Evolutionary conservation across 768 basidiomycete genomes (phyloP), one percentile per base, ranked within the genome.

Genomic region (Macrocybe gigantea): DNA sequence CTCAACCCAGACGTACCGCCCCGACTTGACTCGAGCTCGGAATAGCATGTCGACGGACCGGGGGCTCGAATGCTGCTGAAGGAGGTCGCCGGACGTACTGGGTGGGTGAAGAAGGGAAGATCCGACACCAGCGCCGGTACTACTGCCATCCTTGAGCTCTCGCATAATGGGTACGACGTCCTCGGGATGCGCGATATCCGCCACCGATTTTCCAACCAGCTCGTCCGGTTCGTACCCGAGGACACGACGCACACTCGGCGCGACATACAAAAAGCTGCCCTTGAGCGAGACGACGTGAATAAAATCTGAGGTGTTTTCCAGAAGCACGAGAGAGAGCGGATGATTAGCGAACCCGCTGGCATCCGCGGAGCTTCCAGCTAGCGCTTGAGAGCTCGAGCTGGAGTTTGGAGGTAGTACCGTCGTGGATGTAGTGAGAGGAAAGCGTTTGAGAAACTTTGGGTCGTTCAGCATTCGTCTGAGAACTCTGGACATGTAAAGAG

Each of bases 101-200:
- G 33, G 2, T 4, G 14, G 22, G 14, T 34, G 12, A 8, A 14
- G 40, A 12, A 29, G 14, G 38, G 41, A 36, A 32, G 33, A 30
- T 44, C 35, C 12, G n/a, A 13, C 31, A 43, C 30, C 31, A 31
- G 44, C 14, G 13, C 15, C 38, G 14, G 33, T 34, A 12, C 14
- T 30, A 37, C 52, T 14, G 33, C 30, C 33, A 54, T 90, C 89
- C 60, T 96, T 97, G 56, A 96, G 74, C 68, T 95, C 92, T 38
- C 94, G 80, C 78, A 89, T 88, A 53, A 94, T 78, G 0, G 90
- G 91, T 11, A 95, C 86, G 33, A 93, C 76, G 61, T 99, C 95
- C 42, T 88, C 85, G 1, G 85, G 85, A 62, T 95, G 93, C 51
- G 91, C 91, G 51, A 90, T 77, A 58, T 93, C 90, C 8, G 82